Percentiles rank a stretch among this genome's conserved stretches.
Evolutionary conservation across 495 filamentous ascomycete genomes (phyloP).

Genomic region (Aspergillus sclerotiicarbonarius): DNA sequence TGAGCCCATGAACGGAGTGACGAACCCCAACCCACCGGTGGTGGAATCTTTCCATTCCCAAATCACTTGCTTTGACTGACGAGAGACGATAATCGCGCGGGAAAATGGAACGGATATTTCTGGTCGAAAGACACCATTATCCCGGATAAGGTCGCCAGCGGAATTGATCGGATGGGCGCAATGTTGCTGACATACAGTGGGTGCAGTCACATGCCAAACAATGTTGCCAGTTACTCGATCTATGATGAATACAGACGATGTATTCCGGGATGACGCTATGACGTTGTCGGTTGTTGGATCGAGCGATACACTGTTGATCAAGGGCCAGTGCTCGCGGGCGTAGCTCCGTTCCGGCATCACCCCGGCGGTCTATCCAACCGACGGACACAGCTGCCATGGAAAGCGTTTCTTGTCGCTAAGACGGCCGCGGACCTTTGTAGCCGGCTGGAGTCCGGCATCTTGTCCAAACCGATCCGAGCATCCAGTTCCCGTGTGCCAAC

Average conservation of each 20-base stretch:
- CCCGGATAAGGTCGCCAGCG: slow-evolving; percentile 46
- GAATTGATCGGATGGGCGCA: slow-evolving; percentile 37
- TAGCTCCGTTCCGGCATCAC: too few relatives aligned
- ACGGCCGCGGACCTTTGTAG: too few relatives aligned
- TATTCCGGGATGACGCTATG: slow-evolving; percentile 41
- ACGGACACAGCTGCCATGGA: too few relatives aligned
- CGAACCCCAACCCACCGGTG: slow-evolving; percentile 40
- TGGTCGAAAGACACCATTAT: slow-evolving; percentile 46
- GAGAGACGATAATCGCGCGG: slow-evolving; percentile 37
- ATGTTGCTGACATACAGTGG: slow-evolving; percentile 44
- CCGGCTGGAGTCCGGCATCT: too few relatives aligned
- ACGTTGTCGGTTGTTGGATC: slow-evolving; percentile 41
- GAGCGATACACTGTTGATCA: slow-evolving; percentile 42
- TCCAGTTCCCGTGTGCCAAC: too few relatives aligned
- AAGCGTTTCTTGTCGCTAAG: too few relatives aligned
- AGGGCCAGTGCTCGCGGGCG: slow-evolving; percentile 44
- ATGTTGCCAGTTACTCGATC: slow-evolving; percentile 36
- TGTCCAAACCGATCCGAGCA: too few relatives aligned
- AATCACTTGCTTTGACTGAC: slow-evolving; percentile 31
- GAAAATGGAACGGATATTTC: slow-evolving; percentile 40
- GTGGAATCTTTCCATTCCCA: slow-evolving; percentile 46
- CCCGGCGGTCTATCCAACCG: too few relatives aligned
- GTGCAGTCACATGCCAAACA: slow-evolving; percentile 41
- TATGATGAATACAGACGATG: slow-evolving; percentile 43
- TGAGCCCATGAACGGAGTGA: slow-evolving; percentile 51